Evolutionary conservation across 1,284 basidiomycete species (phyloP).

Genomic region (Inonotus obliquus): DNA sequence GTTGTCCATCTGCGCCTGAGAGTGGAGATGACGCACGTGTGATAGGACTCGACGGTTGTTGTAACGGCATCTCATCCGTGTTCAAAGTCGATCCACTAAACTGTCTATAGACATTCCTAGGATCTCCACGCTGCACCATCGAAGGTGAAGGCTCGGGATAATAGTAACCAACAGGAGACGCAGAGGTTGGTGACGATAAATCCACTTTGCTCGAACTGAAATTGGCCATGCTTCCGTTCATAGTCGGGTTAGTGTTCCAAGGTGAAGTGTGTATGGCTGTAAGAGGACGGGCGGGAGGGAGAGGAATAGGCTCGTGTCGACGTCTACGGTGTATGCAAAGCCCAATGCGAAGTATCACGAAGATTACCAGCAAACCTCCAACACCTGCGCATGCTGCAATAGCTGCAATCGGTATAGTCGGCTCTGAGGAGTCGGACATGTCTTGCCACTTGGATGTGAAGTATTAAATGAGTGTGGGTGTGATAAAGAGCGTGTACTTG

Average conservation of each 20-base stretch:
- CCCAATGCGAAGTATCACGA: conserved; percentile 36
- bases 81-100: conserved; percentile 23
- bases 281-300: conserved; percentile 57
- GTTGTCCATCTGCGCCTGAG: conserved; percentile 17
- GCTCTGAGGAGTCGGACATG: conserved; percentile 24
- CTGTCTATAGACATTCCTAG: conserved; percentile 24
- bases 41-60: conserved; percentile 22
- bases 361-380: conserved; percentile 35
- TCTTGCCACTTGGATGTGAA: neutral
- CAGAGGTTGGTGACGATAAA: conserved; percentile 4
- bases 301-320: conserved; percentile 35
- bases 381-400: conserved; percentile 41
- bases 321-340: conserved; percentile 32
- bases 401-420: conserved; percentile 30
- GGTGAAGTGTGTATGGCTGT: conserved; percentile 38
- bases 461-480: neutral
- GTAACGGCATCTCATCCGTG: conserved; percentile 24
- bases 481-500: neutral
- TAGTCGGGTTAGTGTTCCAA: conserved; percentile 34
- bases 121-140: neutral
- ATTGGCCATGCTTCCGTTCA: neutral
- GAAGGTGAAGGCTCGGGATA: neutral
- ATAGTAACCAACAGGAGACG: conserved; percentile 20
- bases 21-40: conserved; percentile 15
- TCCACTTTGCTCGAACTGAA: conserved; percentile 4